Evolutionary conservation across 257 asterid genomes (phyloP), one percentile per base, ranked within the genome.

Genomic region (Craterostigma plantagineum): DNA sequence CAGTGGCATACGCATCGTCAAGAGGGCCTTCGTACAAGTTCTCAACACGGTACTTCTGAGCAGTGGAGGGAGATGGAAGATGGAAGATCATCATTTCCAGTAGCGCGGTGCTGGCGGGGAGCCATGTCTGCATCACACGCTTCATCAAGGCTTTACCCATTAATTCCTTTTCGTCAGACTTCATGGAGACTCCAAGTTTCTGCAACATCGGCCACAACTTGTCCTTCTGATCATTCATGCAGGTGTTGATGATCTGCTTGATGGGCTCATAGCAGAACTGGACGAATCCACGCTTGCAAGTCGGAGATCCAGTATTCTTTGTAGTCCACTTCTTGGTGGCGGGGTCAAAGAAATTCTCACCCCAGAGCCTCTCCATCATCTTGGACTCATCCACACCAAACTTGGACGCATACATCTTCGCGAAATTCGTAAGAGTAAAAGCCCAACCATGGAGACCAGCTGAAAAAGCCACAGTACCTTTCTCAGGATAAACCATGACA

Each of bases 351-450:
- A 59, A 70, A 35, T 70, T 70, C 60, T 70, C 78, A 11, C 78
- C 78, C 78, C 78, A 66, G 0, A 70, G 68, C 74, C 78, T 70
- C 41, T 70, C 70, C 75, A 67, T 67, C 75, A 67, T 67, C 64
- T 67, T 67, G 3, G 57, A 0, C 62, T 63, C 67, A 17, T 63
- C 75, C n/a, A 67, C 70, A 9, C 75, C 75, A 50, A 63, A 63
- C 59, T 67, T 67, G 38, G 70, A 47, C 12, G 75, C 70, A 9
- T 67, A 67, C 74, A 67, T 67, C 67, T 62, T 62, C 4, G 74
- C 74, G 16, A 67, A 67, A 63, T 67, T 67, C 0, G 74, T 62
- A 8, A 67, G 42, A 6, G 74, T 67, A 12, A 61, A 62, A 1
- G 68, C 69, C 69, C 69, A 66, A 4, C 69, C 63, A 2, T 66